Conservation (phyloP, 768 basidiomycete genomes). For the Boletales sp. region DNA sequence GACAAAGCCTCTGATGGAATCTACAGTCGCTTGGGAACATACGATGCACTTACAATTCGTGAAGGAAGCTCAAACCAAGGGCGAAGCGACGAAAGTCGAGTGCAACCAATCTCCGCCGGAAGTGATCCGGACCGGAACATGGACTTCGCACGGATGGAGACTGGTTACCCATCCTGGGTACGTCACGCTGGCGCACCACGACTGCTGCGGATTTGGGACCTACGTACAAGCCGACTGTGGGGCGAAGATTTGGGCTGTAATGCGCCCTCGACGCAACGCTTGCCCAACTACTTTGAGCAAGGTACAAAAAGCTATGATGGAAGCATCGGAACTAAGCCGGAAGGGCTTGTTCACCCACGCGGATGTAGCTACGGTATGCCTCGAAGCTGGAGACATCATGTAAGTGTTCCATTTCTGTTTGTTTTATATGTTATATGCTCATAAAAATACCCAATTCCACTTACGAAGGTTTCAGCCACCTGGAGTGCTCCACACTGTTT, state of each 20-base stretch:
- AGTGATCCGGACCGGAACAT: neutral
- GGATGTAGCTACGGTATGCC: neutral
- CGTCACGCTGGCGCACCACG: neutral
- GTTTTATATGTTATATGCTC: too few species aligned
- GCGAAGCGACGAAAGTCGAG: too few species aligned
- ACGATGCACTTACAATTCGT: neutral
- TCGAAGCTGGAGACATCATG: neutral
- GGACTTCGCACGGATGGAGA: slow-evolving; percentile 4
- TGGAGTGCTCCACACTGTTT: neutral
- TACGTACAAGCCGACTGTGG: neutral
- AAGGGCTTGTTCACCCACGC: neutral
- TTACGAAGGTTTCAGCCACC: neutral
- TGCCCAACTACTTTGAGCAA: neutral
- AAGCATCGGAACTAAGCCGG: neutral
- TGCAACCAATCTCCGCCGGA: too few species aligned
- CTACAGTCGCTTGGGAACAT: neutral
- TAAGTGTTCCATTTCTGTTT: neutral
- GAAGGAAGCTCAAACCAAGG: neutral
- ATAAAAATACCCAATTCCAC: too few species aligned
- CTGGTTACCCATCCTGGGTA: neutral
- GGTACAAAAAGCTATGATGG: neutral
- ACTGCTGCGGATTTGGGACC: neutral
- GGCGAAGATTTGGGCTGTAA: neutral
- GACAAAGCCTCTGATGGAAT: neutral
- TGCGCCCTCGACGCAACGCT: neutral